A percentile compares a stretch with the other conserved stretches of the same genome.
Evolutionary conservation across 345 rosid genomes (phyloP).

Genomic region (Hypericum perforatum): DNA sequence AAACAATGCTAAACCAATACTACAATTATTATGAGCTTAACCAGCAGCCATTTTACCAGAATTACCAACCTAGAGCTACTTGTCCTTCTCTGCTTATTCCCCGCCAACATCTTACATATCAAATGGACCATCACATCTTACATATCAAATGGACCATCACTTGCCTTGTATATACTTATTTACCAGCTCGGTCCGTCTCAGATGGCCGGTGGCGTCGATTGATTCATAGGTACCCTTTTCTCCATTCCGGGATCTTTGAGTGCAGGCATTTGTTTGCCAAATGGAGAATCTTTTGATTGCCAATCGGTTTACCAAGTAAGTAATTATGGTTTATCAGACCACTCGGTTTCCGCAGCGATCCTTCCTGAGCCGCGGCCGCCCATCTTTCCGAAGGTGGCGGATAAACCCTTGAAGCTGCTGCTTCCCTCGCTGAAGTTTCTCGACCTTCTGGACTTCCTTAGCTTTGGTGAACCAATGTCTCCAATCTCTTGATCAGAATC

Average conservation of each 20-base stretch:
- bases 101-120: slow-evolving; percentile 24
- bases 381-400: slow-evolving; percentile 57
- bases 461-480: slow-evolving; percentile 50
- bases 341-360: slow-evolving; percentile 48
- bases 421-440: slow-evolving; percentile 76
- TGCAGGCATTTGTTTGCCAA: slow-evolving; percentile 16
- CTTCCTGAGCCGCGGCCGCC: slow-evolving; percentile 70
- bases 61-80: slow-evolving; percentile 30
- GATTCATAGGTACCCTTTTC: background rate
- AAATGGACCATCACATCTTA: slow-evolving; percentile 19
- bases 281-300: slow-evolving; percentile 23
- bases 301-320: slow-evolving; percentile 11
- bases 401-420: slow-evolving; percentile 84
- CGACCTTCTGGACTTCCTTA: slow-evolving; percentile 56
- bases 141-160: slow-evolving; percentile 15
- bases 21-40: slow-evolving; percentile 23
- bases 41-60: slow-evolving; percentile 23
- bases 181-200: slow-evolving; percentile 24
- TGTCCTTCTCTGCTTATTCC: slow-evolving; percentile 27
- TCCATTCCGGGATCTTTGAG: slow-evolving; percentile 1
- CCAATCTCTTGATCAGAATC: slow-evolving; percentile 40
- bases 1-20: slow-evolving; percentile 23
- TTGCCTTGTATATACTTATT: slow-evolving; percentile 5
- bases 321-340: slow-evolving; percentile 42
- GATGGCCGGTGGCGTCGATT: slow-evolving; percentile 14